Base-by-base conservation (phyloP, 208 protist species). In the Leishmania braziliensis region DNA sequence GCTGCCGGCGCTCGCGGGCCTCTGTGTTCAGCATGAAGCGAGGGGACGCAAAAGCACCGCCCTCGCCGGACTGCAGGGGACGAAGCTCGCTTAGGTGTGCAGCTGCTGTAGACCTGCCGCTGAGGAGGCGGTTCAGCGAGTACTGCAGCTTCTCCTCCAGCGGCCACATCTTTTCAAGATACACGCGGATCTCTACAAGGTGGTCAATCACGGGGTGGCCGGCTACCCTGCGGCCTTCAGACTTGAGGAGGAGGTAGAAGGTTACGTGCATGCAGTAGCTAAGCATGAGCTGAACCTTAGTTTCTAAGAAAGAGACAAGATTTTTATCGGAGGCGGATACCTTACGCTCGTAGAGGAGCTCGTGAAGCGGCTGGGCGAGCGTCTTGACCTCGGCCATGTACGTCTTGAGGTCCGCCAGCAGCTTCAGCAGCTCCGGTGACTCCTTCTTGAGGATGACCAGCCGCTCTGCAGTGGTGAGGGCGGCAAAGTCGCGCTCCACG, bases 71-170 rank as follows among this genome's bases (percentile, higher is more conserved):
- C 81, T 90, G 81, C 71, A 97, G 81, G 4, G 95, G 92, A 18
- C 95, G 92, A 51, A 98, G 84, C 12, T 92, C 86, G 62, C 86
- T 86, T 20, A 96, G 60, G 78, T 91, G 88, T 18, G 91, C 93
- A 3, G 91, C 91, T 26, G 89, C 78, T 39, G 90, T 89, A 60
- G 77, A 89, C 85, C 96, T 95, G 60, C 93, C 93, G 65, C 93
- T 96, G 68, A 99, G 88, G 23, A 99, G 88, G 76, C 97, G 97
- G 83, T 99, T 98, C 63, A 99, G 86, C 68, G 98, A 97, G 87
- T 99, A 99, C 88, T 99, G 97, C 71, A 99, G 89, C 87, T 98
- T 99, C 86, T 98, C 91, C 85, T 99, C 98, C 26, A 99, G 85
- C 39, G 97, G 96, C 88, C 96, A 96, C 78, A 99, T 95, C 90